These are phyloP conservation scores for Exophiala phaeomuriformis DNA, from an alignment of 2,329 filamentous ascomycete species.

Conservation along the genomic window DNA sequence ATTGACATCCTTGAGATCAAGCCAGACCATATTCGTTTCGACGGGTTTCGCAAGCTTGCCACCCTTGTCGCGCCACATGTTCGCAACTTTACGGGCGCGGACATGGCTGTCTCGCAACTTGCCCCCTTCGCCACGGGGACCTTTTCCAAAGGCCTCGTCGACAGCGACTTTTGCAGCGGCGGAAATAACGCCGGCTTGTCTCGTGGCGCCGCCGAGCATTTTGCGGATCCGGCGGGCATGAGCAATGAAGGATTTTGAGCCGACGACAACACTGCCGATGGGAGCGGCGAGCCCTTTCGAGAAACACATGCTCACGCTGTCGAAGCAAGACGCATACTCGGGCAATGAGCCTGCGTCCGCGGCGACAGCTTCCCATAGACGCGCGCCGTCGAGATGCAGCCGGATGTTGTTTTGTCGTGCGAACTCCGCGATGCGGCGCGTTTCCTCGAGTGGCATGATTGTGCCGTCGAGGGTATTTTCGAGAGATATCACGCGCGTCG, in stretches of 20 bases:
- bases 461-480: conserved; percentile 81
- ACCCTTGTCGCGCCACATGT: conserved; percentile 61
- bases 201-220: conserved; percentile 68
- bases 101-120: conserved; percentile 55
- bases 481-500: conserved; percentile 71
- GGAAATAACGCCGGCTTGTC: conserved; percentile 69
- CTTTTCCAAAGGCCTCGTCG: conserved; percentile 66
- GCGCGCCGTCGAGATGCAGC: conserved; percentile 71
- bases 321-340: conserved; percentile 62
- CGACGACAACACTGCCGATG: conserved; percentile 67
- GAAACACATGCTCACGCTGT: conserved; percentile 71
- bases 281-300: conserved; percentile 77
- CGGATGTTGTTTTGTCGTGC: conserved; percentile 57
- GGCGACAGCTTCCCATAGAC: conserved; percentile 73
- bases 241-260: conserved; percentile 51
- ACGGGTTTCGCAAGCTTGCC: conserved; percentile 62
- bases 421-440: conserved; percentile 62
- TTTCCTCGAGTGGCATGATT: conserved; percentile 68
- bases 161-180: conserved; percentile 69
- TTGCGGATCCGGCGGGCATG: conserved; percentile 71
- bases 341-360: conserved; percentile 59
- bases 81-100: conserved; percentile 55
- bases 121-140: conserved; percentile 53
- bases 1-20: conserved; percentile 60
- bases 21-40: conserved; percentile 90